These are phyloP conservation scores for Calonectria honghensis DNA, from an alignment of 2,329 filamentous ascomycete genomes.

Conservation along the genomic window DNA sequence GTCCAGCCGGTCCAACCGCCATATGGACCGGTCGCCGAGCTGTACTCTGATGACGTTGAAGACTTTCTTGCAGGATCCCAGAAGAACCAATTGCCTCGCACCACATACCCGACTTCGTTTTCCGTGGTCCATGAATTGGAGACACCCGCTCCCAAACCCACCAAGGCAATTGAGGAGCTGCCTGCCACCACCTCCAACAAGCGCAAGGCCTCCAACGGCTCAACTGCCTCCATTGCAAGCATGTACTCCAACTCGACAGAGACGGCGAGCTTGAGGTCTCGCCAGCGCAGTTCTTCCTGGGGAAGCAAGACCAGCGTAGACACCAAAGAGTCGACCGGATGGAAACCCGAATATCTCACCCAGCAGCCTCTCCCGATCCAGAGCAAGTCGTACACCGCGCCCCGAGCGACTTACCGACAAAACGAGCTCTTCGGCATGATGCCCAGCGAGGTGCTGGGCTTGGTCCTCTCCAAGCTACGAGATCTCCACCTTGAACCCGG, in stretches of 20 bases:
- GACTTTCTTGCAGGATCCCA: conserved; percentile 43
- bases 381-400: conserved; percentile 35
- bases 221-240: conserved; percentile 52
- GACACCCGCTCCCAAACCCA: conserved; percentile 50
- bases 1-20: conserved; percentile 50
- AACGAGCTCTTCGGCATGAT: conserved; percentile 74
- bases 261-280: conserved; percentile 50
- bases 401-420: conserved; percentile 59
- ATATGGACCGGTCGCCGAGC: conserved; percentile 46
- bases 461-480: conserved; percentile 74
- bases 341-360: conserved; percentile 49
- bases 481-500: conserved; percentile 68
- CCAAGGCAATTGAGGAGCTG: conserved; percentile 47
- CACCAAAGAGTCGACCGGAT: conserved; percentile 59
- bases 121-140: conserved; percentile 59
- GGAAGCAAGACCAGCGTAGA: conserved; percentile 65
- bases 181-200: conserved; percentile 57
- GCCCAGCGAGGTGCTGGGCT: conserved; percentile 75
- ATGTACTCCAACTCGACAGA: conserved; percentile 50
- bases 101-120: conserved; percentile 49
- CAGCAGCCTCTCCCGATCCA: conserved; percentile 51
- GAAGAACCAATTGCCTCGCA: conserved; percentile 41
- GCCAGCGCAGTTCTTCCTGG: conserved; percentile 56
- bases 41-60: conserved; percentile 49
- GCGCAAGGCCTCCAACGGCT: conserved; percentile 59